These are phyloP conservation scores for Lepidium africanum DNA, from an alignment of 345 rosid species.

Conservation along the genomic window DNA sequence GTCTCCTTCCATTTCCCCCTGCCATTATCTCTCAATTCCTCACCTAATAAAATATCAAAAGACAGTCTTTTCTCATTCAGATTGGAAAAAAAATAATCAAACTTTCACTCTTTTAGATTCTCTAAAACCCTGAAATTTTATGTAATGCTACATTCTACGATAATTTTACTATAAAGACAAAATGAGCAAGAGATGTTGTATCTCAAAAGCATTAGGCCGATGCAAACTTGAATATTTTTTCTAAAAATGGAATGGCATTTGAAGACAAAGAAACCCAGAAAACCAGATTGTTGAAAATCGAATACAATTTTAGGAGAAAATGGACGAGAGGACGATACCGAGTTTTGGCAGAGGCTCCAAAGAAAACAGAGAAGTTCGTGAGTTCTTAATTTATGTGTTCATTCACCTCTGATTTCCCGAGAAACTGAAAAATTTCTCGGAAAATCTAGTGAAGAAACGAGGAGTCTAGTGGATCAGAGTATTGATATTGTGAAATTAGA, in stretches of 20 bases:
- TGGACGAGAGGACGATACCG: slow-evolving; percentile 1
- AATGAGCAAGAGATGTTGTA: neutral
- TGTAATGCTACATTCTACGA: neutral
- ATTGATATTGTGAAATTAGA: neutral
- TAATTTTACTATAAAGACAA: neutral
- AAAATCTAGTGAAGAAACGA: slow-evolving; percentile 2
- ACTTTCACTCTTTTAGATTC: neutral
- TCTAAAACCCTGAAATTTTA: neutral
- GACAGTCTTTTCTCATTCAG: neutral
- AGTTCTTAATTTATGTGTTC: neutral
- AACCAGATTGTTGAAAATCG: neutral
- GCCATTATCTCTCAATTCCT: slow-evolving; percentile 6
- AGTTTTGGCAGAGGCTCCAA: neutral
- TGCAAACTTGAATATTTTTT: neutral
- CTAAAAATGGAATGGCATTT: neutral
- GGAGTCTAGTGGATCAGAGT: neutral
- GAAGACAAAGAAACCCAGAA: neutral
- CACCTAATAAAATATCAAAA: neutral
- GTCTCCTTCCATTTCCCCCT: slow-evolving; percentile 33
- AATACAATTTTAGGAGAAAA: neutral
- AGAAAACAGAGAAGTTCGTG: neutral
- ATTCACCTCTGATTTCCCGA: slow-evolving; percentile 8
- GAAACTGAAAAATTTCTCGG: slow-evolving; percentile 10
- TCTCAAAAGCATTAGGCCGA: slow-evolving; percentile 2
- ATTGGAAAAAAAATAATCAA: neutral